Conservation (phyloP, 345 rosid genomes). For the Eucalyptus erythrocorys region DNA sequence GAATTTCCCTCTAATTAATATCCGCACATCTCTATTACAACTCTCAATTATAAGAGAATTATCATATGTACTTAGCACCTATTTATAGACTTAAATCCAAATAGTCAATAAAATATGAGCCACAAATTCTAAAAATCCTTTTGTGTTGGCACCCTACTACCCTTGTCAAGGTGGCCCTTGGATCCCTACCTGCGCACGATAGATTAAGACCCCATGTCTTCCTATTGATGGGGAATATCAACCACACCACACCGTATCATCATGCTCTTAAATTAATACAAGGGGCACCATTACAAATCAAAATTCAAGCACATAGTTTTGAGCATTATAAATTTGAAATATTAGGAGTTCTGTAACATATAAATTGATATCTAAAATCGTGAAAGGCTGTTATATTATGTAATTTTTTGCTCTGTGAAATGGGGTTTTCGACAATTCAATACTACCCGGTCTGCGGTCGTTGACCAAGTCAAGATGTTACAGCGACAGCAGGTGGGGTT, state of each 20-base stretch:
- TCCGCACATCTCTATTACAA: too few species aligned
- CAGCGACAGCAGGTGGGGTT: not conserved
- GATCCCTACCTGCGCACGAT: accelerated
- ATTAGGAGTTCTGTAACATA: not conserved
- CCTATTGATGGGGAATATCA: accelerated
- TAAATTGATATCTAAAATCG: not conserved
- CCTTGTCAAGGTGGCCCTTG: not conserved
- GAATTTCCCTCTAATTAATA: not conserved
- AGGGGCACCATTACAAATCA: not conserved
- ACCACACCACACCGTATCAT: too few species aligned
- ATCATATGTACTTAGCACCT: too few species aligned
- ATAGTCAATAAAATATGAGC: too few species aligned
- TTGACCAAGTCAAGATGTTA: not conserved
- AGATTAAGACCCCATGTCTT: accelerated
- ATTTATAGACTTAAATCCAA: not conserved
- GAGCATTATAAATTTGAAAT: too few species aligned
- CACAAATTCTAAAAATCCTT: not conserved
- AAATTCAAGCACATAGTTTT: too few species aligned
- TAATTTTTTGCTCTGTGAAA: not conserved
- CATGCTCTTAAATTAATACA: accelerated
- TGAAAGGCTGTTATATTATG: accelerated
- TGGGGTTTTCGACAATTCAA: not conserved
- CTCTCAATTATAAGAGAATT: too few species aligned
- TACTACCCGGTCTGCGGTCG: not conserved
- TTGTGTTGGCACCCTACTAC: accelerated